Percentiles rank a stretch among this genome's conserved stretches.
Evolutionary conservation across 2,329 filamentous ascomycete species (phyloP).

Genomic region (Aspergillus hortae): DNA sequence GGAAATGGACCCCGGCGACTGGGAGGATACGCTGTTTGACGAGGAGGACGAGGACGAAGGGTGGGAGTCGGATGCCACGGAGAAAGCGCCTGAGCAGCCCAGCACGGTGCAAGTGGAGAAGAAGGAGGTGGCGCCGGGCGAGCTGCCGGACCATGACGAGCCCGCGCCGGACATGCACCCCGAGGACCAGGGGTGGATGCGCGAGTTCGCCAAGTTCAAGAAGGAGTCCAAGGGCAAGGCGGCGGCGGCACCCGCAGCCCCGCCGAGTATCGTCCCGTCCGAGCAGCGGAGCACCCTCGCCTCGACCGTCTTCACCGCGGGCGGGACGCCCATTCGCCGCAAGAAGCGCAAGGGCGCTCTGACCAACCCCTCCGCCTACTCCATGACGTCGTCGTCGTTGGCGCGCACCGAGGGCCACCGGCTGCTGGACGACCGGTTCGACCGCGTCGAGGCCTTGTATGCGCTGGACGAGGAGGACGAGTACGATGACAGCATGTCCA

Average conservation of each 20-base stretch:
- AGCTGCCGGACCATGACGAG: constrained; percentile 35
- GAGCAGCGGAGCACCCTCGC: constrained; percentile 41
- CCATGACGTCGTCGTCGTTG: constrained; percentile 85
- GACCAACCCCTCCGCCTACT: constrained; percentile 82
- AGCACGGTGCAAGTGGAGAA: constrained; percentile 15
- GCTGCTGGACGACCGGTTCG: constrained; percentile 84
- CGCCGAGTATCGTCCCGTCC: constrained; percentile 36
- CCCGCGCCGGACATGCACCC: constrained; percentile 48
- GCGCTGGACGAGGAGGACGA: constrained; percentile 57
- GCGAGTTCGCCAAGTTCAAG: constrained; percentile 93
- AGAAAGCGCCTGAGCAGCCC: constrained; percentile 59
- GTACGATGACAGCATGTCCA: constrained; percentile 51
- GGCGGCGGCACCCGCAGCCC: constrained; percentile 22
- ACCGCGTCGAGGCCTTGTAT: constrained; percentile 82
- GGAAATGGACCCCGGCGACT: constrained; percentile 77
- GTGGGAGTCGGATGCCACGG: constrained; percentile 93
- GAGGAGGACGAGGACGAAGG: constrained; percentile 68
- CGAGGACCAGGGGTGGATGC: constrained; percentile 79
- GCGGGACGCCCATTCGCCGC: constrained; percentile 60
- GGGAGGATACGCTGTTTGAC: constrained; percentile 60
- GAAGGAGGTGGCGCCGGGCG: constrained; percentile 23
- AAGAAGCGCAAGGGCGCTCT: constrained; percentile 96
- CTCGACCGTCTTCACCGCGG: constrained; percentile 54
- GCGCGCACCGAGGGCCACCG: constrained; percentile 83
- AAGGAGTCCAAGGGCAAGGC: constrained; percentile 59